phyloP scores from a whole-genome alignment of 2,329 filamentous ascomycete species.

The Blumeriella jaapii region DNA sequence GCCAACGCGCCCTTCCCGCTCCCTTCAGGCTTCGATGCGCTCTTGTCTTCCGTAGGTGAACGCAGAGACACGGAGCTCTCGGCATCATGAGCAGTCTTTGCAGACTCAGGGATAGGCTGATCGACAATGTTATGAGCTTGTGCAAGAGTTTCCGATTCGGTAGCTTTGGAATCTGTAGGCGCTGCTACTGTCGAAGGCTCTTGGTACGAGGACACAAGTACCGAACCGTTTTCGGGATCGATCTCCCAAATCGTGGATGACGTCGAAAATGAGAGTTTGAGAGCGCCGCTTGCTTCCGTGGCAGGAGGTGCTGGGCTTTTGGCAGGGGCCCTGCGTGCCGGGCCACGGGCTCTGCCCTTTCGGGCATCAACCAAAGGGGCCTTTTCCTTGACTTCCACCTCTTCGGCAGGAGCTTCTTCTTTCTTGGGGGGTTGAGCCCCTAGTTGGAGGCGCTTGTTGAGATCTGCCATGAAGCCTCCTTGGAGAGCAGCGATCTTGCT shows the following conservation, averaged over 20 bases:
- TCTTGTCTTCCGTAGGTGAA: conserved; percentile 11
- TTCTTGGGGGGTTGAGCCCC: conserved; percentile 75
- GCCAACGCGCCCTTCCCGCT: conserved; percentile 8
- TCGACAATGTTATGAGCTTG: conserved; percentile 21
- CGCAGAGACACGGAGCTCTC: conserved; percentile 7
- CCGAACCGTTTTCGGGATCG: conserved; percentile 30
- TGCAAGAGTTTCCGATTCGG: conserved; percentile 14
- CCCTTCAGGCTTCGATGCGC: conserved; percentile 12
- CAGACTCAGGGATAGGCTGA: conserved; percentile 15
- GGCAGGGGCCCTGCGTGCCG: conserved; percentile 60
- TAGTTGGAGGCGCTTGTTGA: conserved; percentile 79
- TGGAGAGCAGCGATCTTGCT: conserved; percentile 86
- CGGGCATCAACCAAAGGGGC: conserved; percentile 77
- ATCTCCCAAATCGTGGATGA: conserved; percentile 32
- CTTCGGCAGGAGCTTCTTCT: conserved; percentile 49
- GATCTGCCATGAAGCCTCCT: conserved; percentile 82
- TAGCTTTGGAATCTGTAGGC: conserved; percentile 10
- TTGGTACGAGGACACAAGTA: conserved; percentile 24
- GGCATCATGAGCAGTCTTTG: conserved; percentile 12
- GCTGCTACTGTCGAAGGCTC: conserved; percentile 3
- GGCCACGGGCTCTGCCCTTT: conserved; percentile 82
- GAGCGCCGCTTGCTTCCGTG: conserved; percentile 7
- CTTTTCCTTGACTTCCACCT: conserved; percentile 54
- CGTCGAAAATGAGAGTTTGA: conserved; percentile 25
- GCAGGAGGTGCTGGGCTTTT: conserved; percentile 27